A percentile compares a stretch with the other conserved stretches of the same genome.
Conservation (phyloP, 2,329 filamentous ascomycete species). For the Ophiocordyceps camponoti-rufipedis region DNA sequence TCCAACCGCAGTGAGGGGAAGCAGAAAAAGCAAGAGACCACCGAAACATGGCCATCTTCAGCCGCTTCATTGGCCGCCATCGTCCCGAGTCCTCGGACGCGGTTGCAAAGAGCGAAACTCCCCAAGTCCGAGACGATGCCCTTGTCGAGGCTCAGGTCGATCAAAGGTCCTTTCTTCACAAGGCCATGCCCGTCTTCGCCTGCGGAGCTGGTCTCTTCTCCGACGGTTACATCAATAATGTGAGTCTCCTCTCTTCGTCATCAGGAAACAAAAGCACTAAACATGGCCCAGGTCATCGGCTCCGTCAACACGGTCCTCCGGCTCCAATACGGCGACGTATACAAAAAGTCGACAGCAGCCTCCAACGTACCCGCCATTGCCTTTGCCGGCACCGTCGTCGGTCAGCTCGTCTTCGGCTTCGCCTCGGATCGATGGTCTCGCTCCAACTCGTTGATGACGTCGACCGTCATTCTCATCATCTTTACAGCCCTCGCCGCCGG, state of each 20-base stretch:
- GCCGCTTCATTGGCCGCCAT: too few species aligned
- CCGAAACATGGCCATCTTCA: too few species aligned
- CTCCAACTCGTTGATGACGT: slow-evolving; percentile 62
- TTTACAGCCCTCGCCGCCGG: slow-evolving; percentile 68
- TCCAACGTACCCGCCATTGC: slow-evolving; percentile 66
- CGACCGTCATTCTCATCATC: slow-evolving; percentile 66
- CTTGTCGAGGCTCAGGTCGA: not conserved
- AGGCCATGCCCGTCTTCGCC: slow-evolving; percentile 52
- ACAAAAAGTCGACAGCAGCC: slow-evolving; percentile 47
- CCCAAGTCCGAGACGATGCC: too few species aligned
- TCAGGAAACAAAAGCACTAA: not conserved
- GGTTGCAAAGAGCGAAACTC: too few species aligned
- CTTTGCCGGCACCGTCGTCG: slow-evolving; percentile 72
- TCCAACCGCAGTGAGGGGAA: too few species aligned
- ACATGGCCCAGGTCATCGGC: slow-evolving; percentile 52
- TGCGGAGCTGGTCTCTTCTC: slow-evolving; percentile 83
- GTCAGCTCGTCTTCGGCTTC: slow-evolving; percentile 66
- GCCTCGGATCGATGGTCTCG: slow-evolving; percentile 72
- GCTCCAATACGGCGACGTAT: slow-evolving; percentile 50
- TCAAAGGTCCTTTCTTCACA: slow-evolving; percentile 7
- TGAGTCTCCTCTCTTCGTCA: slow-evolving; percentile 14
- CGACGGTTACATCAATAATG: slow-evolving; percentile 83
- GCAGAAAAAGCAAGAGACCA: too few species aligned
- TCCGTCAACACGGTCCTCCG: slow-evolving; percentile 64
- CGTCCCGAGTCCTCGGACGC: too few species aligned